Conservation (phyloP, 352 stramenopile genomes). For the Phytophthora tubulina region DNA sequence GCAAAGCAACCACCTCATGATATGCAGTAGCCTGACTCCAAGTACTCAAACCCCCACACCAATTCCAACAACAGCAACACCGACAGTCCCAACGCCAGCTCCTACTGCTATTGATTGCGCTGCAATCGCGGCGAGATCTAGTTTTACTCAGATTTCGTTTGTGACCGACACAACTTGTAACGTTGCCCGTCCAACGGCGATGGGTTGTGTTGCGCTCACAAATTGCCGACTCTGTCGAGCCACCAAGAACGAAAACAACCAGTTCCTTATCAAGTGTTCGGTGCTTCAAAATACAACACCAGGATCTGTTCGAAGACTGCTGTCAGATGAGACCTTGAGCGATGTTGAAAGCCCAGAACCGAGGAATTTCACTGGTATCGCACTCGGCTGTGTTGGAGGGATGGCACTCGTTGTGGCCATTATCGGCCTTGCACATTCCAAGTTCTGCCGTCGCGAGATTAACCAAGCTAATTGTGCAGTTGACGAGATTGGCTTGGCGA, state of each 20-base stretch:
- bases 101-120: conserved; percentile 21
- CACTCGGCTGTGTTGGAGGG: conserved; percentile 20
- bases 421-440: conserved; percentile 28
- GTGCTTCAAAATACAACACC: conserved; percentile 7
- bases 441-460: conserved; percentile 10
- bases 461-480: background rate
- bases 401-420: conserved; percentile 33
- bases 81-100: background rate
- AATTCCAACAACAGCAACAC: conserved; percentile 5
- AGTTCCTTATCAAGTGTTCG: conserved; percentile 41
- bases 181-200: conserved; percentile 5
- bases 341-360: background rate
- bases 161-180: conserved; percentile 48
- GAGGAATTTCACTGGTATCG: conserved; percentile 11
- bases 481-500: conserved; percentile 16
- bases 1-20: conserved; percentile 31
- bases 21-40: conserved; percentile 12
- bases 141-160: conserved; percentile 42
- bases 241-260: conserved; percentile 61
- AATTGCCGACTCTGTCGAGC: conserved; percentile 58
- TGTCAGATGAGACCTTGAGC: background rate
- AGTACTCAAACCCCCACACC: conserved; percentile 1
- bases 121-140: conserved; percentile 25
- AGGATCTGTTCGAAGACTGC: conserved; percentile 1
- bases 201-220: conserved; percentile 49